A percentile compares a stretch with the other conserved stretches of the same genome.
phyloP scores from a whole-genome alignment of 441 rosid genomes.

The Erodium texanum region DNA sequence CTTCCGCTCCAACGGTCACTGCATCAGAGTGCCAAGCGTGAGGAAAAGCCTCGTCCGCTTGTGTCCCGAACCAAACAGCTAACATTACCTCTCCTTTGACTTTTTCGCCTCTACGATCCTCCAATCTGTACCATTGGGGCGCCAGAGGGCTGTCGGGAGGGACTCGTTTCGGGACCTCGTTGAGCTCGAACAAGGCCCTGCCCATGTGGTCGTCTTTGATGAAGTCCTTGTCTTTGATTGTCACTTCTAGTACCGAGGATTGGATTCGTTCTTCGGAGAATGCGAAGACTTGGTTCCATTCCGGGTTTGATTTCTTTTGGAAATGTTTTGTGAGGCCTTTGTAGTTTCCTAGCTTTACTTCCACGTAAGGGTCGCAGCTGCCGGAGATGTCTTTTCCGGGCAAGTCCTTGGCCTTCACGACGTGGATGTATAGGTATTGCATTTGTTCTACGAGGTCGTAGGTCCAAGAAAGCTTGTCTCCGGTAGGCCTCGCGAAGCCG shows the following conservation, averaged over 20 bases:
- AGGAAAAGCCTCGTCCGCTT: conserved; percentile 88
- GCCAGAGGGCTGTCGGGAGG: conserved; percentile 96
- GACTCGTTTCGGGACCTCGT: conserved; percentile 71
- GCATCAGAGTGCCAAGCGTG: conserved; percentile 99
- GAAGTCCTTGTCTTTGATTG: conserved; percentile 75
- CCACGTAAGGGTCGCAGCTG: conserved; percentile 85
- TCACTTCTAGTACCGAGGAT: conserved; percentile 72
- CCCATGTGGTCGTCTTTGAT: conserved; percentile 77
- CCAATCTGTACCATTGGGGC: conserved; percentile 83
- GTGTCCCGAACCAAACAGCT: conserved; percentile 95
- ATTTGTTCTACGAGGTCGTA: conserved; percentile 90
- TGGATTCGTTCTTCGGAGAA: conserved; percentile 90
- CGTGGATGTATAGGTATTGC: conserved; percentile 78
- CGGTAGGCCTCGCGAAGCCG: background rate
- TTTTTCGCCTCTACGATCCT: conserved; percentile 71
- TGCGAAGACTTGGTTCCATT: conserved; percentile 94
- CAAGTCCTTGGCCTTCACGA: conserved; percentile 91
- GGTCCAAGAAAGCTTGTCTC: conserved; percentile 28
- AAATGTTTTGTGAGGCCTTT: conserved; percentile 84
- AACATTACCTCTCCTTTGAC: conserved; percentile 87
- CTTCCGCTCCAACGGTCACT: conserved; percentile 49
- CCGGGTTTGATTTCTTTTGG: conserved; percentile 74
- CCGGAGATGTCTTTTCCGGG: conserved; percentile 86
- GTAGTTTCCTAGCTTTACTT: conserved; percentile 81
- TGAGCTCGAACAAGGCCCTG: conserved; percentile 62